phyloP scores from a whole-genome alignment of 2,329 filamentous ascomycete genomes.

The Verruconis gallopava region DNA sequence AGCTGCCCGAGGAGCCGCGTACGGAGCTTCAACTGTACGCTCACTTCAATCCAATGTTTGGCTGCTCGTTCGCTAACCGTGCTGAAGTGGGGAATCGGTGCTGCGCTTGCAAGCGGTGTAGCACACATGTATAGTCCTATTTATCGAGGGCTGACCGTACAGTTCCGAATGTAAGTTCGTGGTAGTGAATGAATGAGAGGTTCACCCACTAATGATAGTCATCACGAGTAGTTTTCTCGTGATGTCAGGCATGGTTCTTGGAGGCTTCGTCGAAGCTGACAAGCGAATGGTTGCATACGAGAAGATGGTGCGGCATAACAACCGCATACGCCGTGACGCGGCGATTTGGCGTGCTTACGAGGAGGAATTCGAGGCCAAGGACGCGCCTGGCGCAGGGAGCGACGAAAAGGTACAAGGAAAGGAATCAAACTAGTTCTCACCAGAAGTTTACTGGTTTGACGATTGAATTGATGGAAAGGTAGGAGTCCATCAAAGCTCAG shows the following conservation, averaged over 20 bases:
- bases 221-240: constrained; percentile 55
- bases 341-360: constrained; percentile 58
- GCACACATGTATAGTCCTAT: constrained; percentile 55
- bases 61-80: too few relatives aligned
- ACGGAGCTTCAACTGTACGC: constrained; percentile 51
- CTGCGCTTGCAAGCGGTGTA: constrained; percentile 47
- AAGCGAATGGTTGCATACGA: constrained; percentile 54
- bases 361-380: constrained; percentile 39
- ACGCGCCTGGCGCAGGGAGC: constrained; percentile 24
- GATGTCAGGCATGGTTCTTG: constrained; percentile 76
- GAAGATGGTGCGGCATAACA: constrained; percentile 42
- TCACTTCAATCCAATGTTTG: too few relatives aligned
- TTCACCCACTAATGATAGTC: neutral
- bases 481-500: too few relatives aligned
- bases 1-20: constrained; percentile 51
- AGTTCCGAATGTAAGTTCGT: constrained; percentile 60
- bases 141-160: constrained; percentile 58
- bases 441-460: too few relatives aligned
- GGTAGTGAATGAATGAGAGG: neutral
- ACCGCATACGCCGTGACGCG: constrained; percentile 42
- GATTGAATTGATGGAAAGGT: too few relatives aligned
- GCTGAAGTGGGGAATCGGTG: constrained; percentile 59
- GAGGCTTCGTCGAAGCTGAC: constrained; percentile 66
- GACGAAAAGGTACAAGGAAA: constrained; percentile 18
- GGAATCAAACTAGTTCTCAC: too few relatives aligned